Evolutionary conservation across 192 early-diverging fungal genomes (phyloP).

Genomic region (Coemansia sp.): DNA sequence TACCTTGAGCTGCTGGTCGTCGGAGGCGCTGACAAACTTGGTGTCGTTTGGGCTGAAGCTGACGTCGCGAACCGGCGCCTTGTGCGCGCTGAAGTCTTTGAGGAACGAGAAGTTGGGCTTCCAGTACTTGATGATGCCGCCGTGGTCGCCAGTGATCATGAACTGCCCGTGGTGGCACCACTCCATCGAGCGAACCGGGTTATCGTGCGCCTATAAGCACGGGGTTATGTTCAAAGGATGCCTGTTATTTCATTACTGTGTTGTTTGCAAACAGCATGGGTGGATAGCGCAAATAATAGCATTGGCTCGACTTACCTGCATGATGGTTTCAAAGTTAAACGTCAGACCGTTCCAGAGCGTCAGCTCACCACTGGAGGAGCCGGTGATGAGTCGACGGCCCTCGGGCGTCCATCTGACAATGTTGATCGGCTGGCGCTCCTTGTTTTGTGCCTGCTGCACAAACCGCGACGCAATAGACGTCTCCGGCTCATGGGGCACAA

Average conservation of each 20-base stretch:
- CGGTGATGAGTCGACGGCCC: constrained; percentile 90
- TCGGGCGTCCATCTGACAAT: constrained; percentile 97
- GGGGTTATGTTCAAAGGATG: too few species aligned
- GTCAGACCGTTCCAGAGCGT: constrained; percentile 97
- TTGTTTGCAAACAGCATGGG: too few species aligned
- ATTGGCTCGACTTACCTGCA: constrained; percentile 60
- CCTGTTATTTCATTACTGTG: background rate
- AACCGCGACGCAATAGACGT: constrained; percentile 41
- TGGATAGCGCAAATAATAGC: too few species aligned
- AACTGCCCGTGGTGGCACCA: constrained; percentile 97
- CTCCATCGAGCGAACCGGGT: constrained; percentile 91
- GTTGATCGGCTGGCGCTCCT: constrained; percentile 87
- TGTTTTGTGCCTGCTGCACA: constrained; percentile 73
- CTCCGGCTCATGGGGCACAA: constrained; percentile 44
- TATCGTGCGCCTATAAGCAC: constrained; percentile 73
- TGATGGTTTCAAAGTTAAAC: constrained; percentile 98
- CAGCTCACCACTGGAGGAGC: constrained; percentile 91
- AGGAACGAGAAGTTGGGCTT: constrained; percentile 94
- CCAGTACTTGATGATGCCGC: constrained; percentile 97
- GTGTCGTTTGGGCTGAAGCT: constrained; percentile 93
- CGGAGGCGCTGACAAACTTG: constrained; percentile 93
- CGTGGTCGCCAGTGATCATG: constrained; percentile 92
- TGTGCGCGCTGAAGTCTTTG: constrained; percentile 85
- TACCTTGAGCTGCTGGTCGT: constrained; percentile 94
- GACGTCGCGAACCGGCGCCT: constrained; percentile 88